phyloP scores from a whole-genome alignment of 129 eudicot species.

The Gnaphalium uliginosum region DNA sequence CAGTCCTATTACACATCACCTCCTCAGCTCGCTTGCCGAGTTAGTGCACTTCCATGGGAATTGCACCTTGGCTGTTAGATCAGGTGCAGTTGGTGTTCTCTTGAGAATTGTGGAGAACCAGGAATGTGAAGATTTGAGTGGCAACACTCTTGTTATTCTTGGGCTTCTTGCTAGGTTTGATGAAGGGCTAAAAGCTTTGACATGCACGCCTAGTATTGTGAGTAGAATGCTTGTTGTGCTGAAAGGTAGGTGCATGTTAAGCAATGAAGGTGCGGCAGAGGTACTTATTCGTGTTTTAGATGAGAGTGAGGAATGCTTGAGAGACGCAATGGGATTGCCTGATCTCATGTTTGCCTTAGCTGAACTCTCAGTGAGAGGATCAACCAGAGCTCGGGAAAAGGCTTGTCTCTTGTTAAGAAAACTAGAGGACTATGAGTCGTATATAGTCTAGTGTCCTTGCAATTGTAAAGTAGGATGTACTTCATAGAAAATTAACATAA shows the following conservation, averaged over 20 bases:
- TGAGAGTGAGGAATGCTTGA: conserved; percentile 65
- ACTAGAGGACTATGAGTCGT: conserved; percentile 48
- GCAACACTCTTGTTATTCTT: conserved; percentile 58
- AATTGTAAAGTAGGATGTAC: conserved; percentile 39
- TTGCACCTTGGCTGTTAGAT: conserved; percentile 73
- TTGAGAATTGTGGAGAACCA: conserved; percentile 44
- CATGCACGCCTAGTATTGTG: conserved; percentile 45
- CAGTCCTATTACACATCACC: conserved; percentile 58
- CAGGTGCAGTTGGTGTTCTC: conserved; percentile 53
- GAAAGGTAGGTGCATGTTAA: conserved; percentile 62
- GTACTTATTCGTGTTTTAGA: conserved; percentile 62
- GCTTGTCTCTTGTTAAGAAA: conserved; percentile 63
- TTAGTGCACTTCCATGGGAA: conserved; percentile 80
- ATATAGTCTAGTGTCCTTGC: conserved; percentile 24
- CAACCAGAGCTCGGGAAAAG: conserved; percentile 62
- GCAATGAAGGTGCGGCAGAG: conserved; percentile 65
- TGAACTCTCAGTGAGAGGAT: conserved; percentile 73
- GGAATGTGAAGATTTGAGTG: conserved; percentile 60
- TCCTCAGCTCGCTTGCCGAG: conserved; percentile 70
- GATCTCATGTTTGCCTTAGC: conserved; percentile 63
- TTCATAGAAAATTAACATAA: conserved; percentile 1
- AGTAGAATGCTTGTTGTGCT: conserved; percentile 49
- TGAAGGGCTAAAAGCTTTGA: conserved; percentile 65
- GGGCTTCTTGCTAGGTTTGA: conserved; percentile 67
- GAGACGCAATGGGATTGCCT: conserved; percentile 51